phyloP scores from a whole-genome alignment of 2,329 filamentous ascomycete genomes.

The Xylaria arbuscula region DNA sequence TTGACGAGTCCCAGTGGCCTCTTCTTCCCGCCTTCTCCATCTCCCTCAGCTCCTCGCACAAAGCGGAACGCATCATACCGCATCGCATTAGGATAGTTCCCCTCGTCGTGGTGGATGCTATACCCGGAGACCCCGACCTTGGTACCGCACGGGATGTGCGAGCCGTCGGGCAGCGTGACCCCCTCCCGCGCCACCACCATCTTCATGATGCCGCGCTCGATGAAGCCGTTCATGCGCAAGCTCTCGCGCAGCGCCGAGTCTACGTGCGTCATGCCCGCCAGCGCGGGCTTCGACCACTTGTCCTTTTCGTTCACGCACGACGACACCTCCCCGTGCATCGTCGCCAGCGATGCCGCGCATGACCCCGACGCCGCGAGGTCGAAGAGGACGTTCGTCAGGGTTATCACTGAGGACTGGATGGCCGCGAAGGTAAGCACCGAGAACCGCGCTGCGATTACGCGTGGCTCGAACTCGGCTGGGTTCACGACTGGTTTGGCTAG shows the following conservation, averaged over 20 bases:
- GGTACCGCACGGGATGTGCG: constrained; percentile 50
- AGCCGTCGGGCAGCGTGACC: constrained; percentile 50
- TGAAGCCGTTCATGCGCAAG: constrained; percentile 55
- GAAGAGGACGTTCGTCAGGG: constrained; percentile 53
- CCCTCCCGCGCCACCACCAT: constrained; percentile 51
- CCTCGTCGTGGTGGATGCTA: constrained; percentile 50
- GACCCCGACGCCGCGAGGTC: constrained; percentile 50
- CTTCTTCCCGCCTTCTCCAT: constrained; percentile 4
- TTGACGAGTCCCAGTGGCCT: constrained; percentile 45
- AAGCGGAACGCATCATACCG: constrained; percentile 56
- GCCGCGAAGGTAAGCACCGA: constrained; percentile 52
- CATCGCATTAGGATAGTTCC: constrained; percentile 49
- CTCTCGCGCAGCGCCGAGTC: constrained; percentile 58
- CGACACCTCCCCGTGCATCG: constrained; percentile 53
- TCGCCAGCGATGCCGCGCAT: constrained; percentile 41
- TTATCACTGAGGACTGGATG: constrained; percentile 55
- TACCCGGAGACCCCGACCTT: constrained; percentile 53
- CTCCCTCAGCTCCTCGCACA: constrained; percentile 35
- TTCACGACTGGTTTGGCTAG: constrained; percentile 44
- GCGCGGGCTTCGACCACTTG: constrained; percentile 50
- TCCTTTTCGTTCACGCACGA: constrained; percentile 32
- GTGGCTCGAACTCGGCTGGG: constrained; percentile 46
- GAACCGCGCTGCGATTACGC: constrained; percentile 51
- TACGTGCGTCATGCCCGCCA: constrained; percentile 53
- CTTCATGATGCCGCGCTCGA: constrained; percentile 52